These are phyloP conservation scores for Trichocladium uniseriatum DNA, from an alignment of 495 filamentous ascomycete species.

Conservation along the genomic window DNA sequence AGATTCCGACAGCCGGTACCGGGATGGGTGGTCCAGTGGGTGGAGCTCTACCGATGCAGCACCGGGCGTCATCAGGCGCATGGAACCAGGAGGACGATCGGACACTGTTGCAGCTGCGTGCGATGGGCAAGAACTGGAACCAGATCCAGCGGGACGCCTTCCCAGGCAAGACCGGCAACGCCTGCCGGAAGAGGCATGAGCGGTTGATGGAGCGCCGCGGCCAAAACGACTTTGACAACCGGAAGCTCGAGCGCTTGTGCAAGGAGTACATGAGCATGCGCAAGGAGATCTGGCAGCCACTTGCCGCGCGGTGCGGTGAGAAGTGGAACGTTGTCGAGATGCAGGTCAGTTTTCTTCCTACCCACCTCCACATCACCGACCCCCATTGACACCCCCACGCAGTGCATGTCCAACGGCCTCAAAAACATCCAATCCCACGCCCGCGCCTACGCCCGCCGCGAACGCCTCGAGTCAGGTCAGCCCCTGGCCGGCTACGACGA, in stretches of 20 bases:
- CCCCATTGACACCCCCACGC: neutral
- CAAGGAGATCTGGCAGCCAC: constrained; percentile 60
- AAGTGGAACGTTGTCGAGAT: constrained; percentile 62
- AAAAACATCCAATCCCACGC: constrained; percentile 49
- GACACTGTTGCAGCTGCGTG: constrained; percentile 50
- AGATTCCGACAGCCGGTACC: constrained; percentile 21
- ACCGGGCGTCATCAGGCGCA: constrained; percentile 45
- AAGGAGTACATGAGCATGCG: constrained; percentile 59
- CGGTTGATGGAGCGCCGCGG: constrained; percentile 58
- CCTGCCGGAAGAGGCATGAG: constrained; percentile 71
- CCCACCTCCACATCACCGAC: neutral
- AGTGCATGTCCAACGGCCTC: constrained; percentile 51
- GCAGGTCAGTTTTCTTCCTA: constrained; percentile 43
- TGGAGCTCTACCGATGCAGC: constrained; percentile 26
- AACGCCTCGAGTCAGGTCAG: constrained; percentile 39
- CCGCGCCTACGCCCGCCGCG: constrained; percentile 41
- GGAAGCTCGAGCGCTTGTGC: constrained; percentile 55
- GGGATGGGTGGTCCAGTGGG: constrained; percentile 27
- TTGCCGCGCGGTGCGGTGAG: constrained; percentile 54
- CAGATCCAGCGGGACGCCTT: constrained; percentile 61
- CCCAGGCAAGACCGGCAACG: constrained; percentile 64
- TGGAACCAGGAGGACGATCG: constrained; percentile 60
- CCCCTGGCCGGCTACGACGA: constrained; percentile 38
- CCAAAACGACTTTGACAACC: constrained; percentile 57
- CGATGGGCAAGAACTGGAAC: constrained; percentile 60